These are phyloP conservation scores for Bondarzewia mesenterica DNA, from an alignment of 1,284 basidiomycete genomes.

Conservation along the genomic window DNA sequence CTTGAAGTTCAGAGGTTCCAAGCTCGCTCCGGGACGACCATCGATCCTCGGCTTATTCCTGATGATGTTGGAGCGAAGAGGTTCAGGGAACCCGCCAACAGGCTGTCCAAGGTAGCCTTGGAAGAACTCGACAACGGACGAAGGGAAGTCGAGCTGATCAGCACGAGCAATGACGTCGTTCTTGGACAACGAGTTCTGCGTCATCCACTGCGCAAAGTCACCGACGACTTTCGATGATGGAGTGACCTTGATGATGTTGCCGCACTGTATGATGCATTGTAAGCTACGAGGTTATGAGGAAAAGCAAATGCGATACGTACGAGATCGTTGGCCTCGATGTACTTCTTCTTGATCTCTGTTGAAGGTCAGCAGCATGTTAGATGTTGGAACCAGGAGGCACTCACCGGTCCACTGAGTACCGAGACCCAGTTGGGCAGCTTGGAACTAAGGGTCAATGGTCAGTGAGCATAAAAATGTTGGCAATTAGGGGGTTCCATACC, in stretches of 20 bases:
- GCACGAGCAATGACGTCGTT: constrained; percentile 84
- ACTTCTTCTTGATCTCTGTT: constrained; percentile 95
- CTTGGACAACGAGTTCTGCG: constrained; percentile 86
- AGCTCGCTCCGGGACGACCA: constrained; percentile 81
- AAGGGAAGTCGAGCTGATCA: constrained; percentile 93
- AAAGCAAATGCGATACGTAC: constrained; percentile 33
- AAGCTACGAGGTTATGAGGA: constrained; percentile 4
- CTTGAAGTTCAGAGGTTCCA: constrained; percentile 91
- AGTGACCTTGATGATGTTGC: constrained; percentile 98
- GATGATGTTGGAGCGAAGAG: constrained; percentile 86
- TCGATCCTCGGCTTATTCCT: constrained; percentile 93
- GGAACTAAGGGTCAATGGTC: constrained; percentile 61
- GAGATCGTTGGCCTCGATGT: constrained; percentile 93
- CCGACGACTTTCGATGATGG: constrained; percentile 99
- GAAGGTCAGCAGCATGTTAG: constrained; percentile 11
- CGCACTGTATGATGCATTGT: constrained; percentile 53
- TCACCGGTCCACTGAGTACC: constrained; percentile 92
- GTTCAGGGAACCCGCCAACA: constrained; percentile 97
- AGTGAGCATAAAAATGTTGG: background rate
- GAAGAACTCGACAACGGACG: constrained; percentile 95
- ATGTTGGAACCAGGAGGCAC: constrained; percentile 11
- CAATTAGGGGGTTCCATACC: constrained; percentile 39
- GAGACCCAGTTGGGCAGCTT: constrained; percentile 94
- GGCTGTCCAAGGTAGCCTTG: constrained; percentile 97
- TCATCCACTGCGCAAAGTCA: constrained; percentile 99